Evolutionary conservation across 805 yeast species (phyloP).

Genomic region (Crinitomyces ghanaensis): DNA sequence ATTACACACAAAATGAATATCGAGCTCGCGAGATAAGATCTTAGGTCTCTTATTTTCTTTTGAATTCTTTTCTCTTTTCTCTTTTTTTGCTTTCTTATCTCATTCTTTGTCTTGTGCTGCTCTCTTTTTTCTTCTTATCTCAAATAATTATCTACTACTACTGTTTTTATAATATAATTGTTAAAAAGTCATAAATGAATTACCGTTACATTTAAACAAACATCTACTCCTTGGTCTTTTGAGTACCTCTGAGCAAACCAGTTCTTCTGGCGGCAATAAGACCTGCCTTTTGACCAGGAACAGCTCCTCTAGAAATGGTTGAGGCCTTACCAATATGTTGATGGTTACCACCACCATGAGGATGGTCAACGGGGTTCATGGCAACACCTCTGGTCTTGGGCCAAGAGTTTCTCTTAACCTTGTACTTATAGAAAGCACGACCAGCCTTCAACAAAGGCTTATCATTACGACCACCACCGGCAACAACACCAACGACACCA

Average conservation of each 20-base stretch:
- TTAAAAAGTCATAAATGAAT: too few species aligned
- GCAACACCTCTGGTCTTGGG: slow-evolving; percentile 99
- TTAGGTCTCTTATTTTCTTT: slow-evolving; percentile 1
- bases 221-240: slow-evolving; percentile 74
- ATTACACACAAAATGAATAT: too few species aligned
- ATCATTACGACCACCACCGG: slow-evolving; percentile 99
- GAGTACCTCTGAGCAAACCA: slow-evolving; percentile 99
- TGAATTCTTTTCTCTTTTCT: slow-evolving; percentile 2
- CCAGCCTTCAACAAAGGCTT: slow-evolving; percentile 99
- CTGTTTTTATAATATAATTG: too few species aligned
- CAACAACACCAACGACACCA: slow-evolving; percentile 99
- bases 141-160: too few species aligned
- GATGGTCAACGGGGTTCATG: slow-evolving; percentile 99
- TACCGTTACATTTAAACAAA: too few species aligned
- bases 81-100: slow-evolving; percentile 1
- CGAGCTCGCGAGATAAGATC: too few species aligned
- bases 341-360: slow-evolving; percentile 99
- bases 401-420: slow-evolving; percentile 99
- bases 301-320: slow-evolving; percentile 98
- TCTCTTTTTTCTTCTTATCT: too few species aligned
- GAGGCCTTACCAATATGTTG: slow-evolving; percentile 99
- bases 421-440: slow-evolving; percentile 99
- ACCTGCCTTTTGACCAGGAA: slow-evolving; percentile 99
- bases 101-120: slow-evolving; percentile 4
- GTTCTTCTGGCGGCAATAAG: slow-evolving; percentile 99